Conservation (phyloP, 371 early-diverging fungal species). For the Dentiscutata heterogama region DNA sequence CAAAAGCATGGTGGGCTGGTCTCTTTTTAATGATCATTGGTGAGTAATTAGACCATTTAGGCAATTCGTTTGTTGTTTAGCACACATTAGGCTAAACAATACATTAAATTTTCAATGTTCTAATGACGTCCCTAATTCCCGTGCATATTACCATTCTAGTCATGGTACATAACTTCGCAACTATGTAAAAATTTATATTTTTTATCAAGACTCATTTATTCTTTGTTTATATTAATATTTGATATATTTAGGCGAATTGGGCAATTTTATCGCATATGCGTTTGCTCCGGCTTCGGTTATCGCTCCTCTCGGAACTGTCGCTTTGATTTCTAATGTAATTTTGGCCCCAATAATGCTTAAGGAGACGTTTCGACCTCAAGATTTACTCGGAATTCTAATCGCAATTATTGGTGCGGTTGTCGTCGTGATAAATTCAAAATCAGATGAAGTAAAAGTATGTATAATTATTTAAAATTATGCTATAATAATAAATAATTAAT, state of each 20-base stretch:
- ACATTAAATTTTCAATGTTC: too few species aligned
- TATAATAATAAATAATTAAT: background rate
- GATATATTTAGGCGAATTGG: conserved; percentile 53
- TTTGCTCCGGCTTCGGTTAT: conserved; percentile 85
- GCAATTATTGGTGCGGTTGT: conserved; percentile 77
- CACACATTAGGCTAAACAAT: too few species aligned
- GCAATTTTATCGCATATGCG: conserved; percentile 76
- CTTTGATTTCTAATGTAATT: conserved; percentile 76
- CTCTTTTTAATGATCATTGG: conserved; percentile 81
- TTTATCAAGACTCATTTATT: too few species aligned
- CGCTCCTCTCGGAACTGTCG: conserved; percentile 84
- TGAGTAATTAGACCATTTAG: conserved; percentile 53
- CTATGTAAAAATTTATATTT: too few species aligned
- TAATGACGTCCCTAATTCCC: too few species aligned
- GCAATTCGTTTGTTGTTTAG: too few species aligned
- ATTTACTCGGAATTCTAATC: conserved; percentile 73
- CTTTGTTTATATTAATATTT: too few species aligned
- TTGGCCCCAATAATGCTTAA: conserved; percentile 78
- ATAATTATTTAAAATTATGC: background rate
- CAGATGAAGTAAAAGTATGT: conserved; percentile 66
- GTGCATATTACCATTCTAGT: too few species aligned
- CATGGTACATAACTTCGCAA: too few species aligned
- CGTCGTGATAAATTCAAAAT: conserved; percentile 74
- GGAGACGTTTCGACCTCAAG: conserved; percentile 72
- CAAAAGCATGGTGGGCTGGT: conserved; percentile 80